A percentile compares a stretch with the other conserved stretches of the same genome.
Evolutionary conservation across 805 yeast species (phyloP).

Genomic region (Scheffersomyces coipomensis): DNA sequence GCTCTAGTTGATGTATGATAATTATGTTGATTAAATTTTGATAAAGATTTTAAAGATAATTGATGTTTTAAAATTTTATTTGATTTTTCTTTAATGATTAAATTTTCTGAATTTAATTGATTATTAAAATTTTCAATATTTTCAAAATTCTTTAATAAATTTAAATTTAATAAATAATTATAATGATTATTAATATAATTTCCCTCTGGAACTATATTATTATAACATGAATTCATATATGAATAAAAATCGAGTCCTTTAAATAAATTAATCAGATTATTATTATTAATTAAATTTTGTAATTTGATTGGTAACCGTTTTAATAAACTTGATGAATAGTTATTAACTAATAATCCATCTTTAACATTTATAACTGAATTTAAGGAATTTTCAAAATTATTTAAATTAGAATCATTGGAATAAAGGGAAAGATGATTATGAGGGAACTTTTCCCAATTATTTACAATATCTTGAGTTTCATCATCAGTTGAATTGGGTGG

Average conservation of each 20-base stretch:
- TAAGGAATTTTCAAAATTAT: slow-evolving; percentile 29
- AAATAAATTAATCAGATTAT: slow-evolving; percentile 29
- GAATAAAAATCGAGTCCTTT: slow-evolving; percentile 32
- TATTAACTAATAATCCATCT: slow-evolving; percentile 16
- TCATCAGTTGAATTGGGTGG: slow-evolving; percentile 6
- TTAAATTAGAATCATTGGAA: slow-evolving; percentile 40
- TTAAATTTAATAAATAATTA: slow-evolving; percentile 30
- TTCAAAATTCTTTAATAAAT: slow-evolving; percentile 38
- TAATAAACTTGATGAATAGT: slow-evolving; percentile 20
- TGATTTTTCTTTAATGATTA: slow-evolving; percentile 18
- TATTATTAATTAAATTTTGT: slow-evolving; percentile 30
- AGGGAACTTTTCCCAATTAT: slow-evolving; percentile 29
- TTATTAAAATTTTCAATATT: slow-evolving; percentile 26
- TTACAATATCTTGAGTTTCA: slow-evolving; percentile 11
- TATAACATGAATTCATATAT: slow-evolving; percentile 41
- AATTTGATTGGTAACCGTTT: slow-evolving; percentile 32
- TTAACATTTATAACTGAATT: slow-evolving; percentile 25
- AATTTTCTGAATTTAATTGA: slow-evolving; percentile 26
- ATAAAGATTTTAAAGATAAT: slow-evolving; percentile 17
- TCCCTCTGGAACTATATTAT: slow-evolving; percentile 28
- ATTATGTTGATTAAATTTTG: not conserved
- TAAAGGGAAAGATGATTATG: slow-evolving; percentile 27
- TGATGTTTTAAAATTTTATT: slow-evolving; percentile 23
- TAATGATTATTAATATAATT: slow-evolving; percentile 35
- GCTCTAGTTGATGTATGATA: not conserved